These are phyloP conservation scores for Trichosanthes truncata DNA, from an alignment of 306 rosid species.

Conservation along the genomic window DNA sequence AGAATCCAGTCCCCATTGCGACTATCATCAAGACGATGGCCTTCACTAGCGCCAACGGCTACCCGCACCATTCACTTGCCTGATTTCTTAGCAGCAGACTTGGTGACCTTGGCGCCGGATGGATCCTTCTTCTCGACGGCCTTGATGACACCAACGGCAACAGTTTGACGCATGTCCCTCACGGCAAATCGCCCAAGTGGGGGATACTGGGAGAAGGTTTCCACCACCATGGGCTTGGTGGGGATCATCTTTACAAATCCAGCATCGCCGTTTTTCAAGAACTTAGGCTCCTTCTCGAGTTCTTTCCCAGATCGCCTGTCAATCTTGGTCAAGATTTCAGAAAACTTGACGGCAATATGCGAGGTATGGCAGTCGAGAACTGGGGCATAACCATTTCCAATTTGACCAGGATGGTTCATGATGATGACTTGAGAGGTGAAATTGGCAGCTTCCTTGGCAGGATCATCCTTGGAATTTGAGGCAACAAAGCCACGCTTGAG, in stretches of 20 bases:
- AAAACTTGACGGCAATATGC: constrained; percentile 82
- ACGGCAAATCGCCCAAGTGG: constrained; percentile 92
- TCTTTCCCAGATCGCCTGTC: constrained; percentile 90
- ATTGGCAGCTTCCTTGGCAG: constrained; percentile 88
- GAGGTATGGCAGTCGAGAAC: constrained; percentile 86
- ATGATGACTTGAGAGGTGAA: constrained; percentile 79
- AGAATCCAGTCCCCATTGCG: constrained; percentile 19
- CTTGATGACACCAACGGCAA: constrained; percentile 92
- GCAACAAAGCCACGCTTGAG: constrained; percentile 91
- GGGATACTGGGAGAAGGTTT: constrained; percentile 72
- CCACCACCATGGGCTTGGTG: constrained; percentile 87
- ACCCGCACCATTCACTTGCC: constrained; percentile 49
- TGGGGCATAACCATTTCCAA: constrained; percentile 84
- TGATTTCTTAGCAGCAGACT: constrained; percentile 65
- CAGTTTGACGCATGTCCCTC: constrained; percentile 90
- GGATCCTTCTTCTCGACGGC: constrained; percentile 87
- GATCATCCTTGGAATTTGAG: constrained; percentile 88
- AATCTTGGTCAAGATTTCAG: constrained; percentile 69
- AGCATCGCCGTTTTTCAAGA: constrained; percentile 84
- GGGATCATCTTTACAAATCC: constrained; percentile 85
- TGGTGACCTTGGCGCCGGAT: constrained; percentile 54
- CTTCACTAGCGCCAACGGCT: neutral
- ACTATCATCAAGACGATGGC: neutral
- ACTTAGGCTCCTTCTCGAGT: constrained; percentile 85
- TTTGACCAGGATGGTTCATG: constrained; percentile 95